Evolutionary conservation across 2,329 filamentous ascomycete species (phyloP).

Genomic region (Raffaelea albimanens): DNA sequence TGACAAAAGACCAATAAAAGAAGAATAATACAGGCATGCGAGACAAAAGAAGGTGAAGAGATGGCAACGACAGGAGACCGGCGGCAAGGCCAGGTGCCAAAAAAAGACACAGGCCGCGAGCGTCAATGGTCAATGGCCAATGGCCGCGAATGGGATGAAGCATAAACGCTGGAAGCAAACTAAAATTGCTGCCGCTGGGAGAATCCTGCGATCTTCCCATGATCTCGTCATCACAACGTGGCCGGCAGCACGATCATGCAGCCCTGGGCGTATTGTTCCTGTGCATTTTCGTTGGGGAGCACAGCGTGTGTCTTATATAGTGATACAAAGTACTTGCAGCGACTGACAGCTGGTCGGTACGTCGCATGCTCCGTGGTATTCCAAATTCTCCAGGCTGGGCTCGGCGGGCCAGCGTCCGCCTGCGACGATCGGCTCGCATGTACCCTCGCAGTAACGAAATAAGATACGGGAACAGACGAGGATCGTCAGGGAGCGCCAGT

Average conservation of each 20-base stretch:
- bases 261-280: neutral
- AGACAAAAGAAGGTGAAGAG: too few species aligned
- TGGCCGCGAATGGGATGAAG: neutral
- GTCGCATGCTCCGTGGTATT: too few species aligned
- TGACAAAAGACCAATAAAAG: neutral
- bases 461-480: too few species aligned
- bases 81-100: neutral
- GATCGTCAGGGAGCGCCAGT: too few species aligned
- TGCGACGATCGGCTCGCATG: too few species aligned
- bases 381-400: too few species aligned
- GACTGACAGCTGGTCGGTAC: too few species aligned
- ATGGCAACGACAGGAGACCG: neutral
- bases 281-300: neutral
- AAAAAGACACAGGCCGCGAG: neutral
- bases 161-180: neutral
- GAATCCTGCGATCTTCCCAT: neutral
- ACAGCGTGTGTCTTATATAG: too few species aligned
- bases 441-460: too few species aligned
- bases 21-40: neutral
- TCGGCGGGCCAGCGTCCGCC: too few species aligned
- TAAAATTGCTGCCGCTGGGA: neutral
- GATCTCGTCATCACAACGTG: neutral
- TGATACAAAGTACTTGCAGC: too few species aligned
- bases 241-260: neutral
- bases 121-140: too few species aligned